Percentiles rank a stretch among this genome's conserved stretches.
Evolutionary conservation across 2,329 filamentous ascomycete species (phyloP).

Genomic region (Botrytis fragariae): DNA sequence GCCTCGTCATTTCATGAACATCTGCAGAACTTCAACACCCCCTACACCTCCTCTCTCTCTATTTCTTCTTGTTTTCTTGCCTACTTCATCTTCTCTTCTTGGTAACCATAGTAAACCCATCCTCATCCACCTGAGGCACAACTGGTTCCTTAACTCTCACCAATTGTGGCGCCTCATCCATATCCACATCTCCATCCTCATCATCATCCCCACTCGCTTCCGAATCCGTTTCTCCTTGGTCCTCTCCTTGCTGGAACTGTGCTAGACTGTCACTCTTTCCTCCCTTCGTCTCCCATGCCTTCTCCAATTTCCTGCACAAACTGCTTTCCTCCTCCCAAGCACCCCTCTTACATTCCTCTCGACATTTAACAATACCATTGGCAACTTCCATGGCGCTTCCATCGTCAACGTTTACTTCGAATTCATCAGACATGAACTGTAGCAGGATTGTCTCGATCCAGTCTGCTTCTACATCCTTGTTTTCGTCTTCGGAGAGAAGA

Average conservation of each 20-base stretch:
- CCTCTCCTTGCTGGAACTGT: constrained; percentile 50
- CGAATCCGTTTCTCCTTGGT: constrained; percentile 57
- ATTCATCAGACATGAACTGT: constrained; percentile 93
- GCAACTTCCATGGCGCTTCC: constrained; percentile 77
- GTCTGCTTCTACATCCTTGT: constrained; percentile 64
- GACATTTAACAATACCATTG: constrained; percentile 67
- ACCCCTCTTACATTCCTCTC: constrained; percentile 61
- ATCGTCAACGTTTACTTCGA: constrained; percentile 89
- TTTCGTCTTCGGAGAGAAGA: constrained; percentile 55
- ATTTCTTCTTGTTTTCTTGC: too few relatives aligned
- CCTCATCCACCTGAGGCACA: constrained; percentile 72
- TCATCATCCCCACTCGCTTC: constrained; percentile 54
- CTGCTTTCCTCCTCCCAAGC: constrained; percentile 57
- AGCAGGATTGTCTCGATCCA: constrained; percentile 83
- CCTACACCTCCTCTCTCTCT: neutral
- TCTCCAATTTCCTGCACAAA: constrained; percentile 62
- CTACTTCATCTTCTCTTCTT: constrained; percentile 54
- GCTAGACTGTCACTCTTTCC: constrained; percentile 53
- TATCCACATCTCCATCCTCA: constrained; percentile 58
- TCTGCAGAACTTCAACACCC: neutral
- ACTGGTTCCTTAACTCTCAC: constrained; percentile 59
- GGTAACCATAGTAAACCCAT: constrained; percentile 75
- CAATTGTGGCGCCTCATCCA: constrained; percentile 66
- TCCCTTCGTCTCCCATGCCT: constrained; percentile 61
- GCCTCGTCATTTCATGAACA: neutral